phyloP scores from a whole-genome alignment of 805 yeast genomes.

The Yarrowia sp. region DNA sequence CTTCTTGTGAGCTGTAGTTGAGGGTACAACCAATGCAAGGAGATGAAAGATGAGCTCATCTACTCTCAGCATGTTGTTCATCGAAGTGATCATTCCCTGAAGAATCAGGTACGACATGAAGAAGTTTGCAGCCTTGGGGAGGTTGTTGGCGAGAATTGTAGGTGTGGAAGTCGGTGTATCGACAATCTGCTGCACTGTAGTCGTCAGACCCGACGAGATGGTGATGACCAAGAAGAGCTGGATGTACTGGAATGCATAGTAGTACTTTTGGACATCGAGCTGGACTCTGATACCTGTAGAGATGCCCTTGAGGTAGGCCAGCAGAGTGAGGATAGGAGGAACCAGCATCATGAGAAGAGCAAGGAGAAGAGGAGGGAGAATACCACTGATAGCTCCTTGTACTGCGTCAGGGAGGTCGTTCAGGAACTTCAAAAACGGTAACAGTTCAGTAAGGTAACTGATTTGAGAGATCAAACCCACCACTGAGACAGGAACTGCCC shows the following conservation, averaged over 20 bases:
- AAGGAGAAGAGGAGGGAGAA: constrained; percentile 72
- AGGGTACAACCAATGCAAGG: background rate
- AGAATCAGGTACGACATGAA: constrained; percentile 79
- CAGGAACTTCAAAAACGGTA: constrained; percentile 68
- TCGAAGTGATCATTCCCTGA: constrained; percentile 78
- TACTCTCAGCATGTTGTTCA: constrained; percentile 70
- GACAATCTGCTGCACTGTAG: constrained; percentile 64
- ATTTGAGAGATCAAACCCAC: constrained; percentile 78
- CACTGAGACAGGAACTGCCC: constrained; percentile 85
- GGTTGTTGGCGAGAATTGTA: constrained; percentile 70
- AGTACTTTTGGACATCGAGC: constrained; percentile 75
- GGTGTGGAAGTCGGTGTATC: constrained; percentile 78
- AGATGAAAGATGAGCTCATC: constrained; percentile 57
- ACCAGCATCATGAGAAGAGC: constrained; percentile 69
- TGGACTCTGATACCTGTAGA: constrained; percentile 70
- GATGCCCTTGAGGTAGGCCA: constrained; percentile 64
- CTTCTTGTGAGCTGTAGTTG: constrained; percentile 65
- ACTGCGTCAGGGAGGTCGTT: constrained; percentile 61
- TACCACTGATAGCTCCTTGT: constrained; percentile 62
- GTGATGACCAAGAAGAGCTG: constrained; percentile 87
- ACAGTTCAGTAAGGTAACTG: constrained; percentile 64
- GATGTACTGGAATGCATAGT: constrained; percentile 77
- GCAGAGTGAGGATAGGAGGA: constrained; percentile 61
- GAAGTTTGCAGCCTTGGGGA: constrained; percentile 87
- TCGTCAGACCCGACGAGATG: constrained; percentile 77